Percentiles rank a stretch among this genome's conserved stretches.
phyloP scores from a whole-genome alignment of 371 early-diverging fungal genomes.

The Mycotypha africana region DNA sequence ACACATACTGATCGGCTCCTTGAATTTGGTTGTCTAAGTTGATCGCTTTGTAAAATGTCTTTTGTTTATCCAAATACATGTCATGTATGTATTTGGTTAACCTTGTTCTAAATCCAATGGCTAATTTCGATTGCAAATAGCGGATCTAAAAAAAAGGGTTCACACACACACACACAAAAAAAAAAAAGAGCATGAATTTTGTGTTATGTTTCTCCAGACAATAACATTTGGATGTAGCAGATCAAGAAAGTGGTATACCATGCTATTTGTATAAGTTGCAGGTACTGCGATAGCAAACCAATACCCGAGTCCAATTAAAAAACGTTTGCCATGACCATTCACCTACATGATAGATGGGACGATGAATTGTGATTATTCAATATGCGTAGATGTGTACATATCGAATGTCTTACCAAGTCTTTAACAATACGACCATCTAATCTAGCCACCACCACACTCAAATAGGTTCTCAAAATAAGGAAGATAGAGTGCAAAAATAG shows the following conservation, averaged over 20 bases:
- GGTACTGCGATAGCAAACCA: conserved; percentile 97
- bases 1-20: conserved; percentile 75
- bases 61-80: conserved; percentile 67
- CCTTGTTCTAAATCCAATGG: conserved; percentile 83
- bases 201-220: neutral
- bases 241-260: conserved; percentile 74
- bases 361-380: too few relatives aligned
- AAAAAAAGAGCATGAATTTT: too few relatives aligned
- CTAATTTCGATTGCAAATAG: conserved; percentile 87
- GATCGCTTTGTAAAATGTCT: conserved; percentile 78
- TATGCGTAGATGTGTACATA: too few relatives aligned
- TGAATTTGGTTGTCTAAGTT: conserved; percentile 82
- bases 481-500: conserved; percentile 81
- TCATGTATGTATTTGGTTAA: conserved; percentile 77
- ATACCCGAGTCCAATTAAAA: conserved; percentile 56
- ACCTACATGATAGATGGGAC: conserved; percentile 14
- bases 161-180: too few relatives aligned
- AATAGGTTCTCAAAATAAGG: conserved; percentile 84
- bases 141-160: conserved; percentile 47
- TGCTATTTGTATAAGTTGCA: conserved; percentile 96
- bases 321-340: conserved; percentile 30
- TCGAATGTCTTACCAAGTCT: conserved; percentile 65
- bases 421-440: conserved; percentile 92
- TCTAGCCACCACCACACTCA: conserved; percentile 89
- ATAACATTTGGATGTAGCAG: too few relatives aligned